Base-by-base conservation (phyloP, 257 asterid genomes). In the Dorcoceras hygrometricum region DNA sequence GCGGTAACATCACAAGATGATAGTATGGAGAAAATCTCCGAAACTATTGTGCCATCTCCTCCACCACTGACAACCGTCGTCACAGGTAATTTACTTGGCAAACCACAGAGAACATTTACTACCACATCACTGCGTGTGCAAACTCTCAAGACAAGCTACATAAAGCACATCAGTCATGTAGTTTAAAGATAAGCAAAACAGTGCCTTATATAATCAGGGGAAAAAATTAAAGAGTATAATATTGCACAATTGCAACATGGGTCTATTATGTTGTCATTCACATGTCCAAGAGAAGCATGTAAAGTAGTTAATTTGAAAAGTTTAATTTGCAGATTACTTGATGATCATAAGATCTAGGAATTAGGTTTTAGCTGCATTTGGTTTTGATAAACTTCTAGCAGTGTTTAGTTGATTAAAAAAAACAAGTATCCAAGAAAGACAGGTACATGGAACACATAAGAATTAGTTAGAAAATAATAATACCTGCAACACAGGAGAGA, bases 41-140 rank as follows among this genome's bases (percentile, higher is more conserved):
- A 90, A 73, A 89, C 73, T 66, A 94, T 85, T 63, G 98, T 90
- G 66, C 96, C 98, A 39, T 94, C 99, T 65, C 95, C 99, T 76
- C 96, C 96, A 22, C 96, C 99, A 74, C 93, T 90, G 65, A 94
- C 96, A 67, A 90, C 86, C 16, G 98, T 88, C 46, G 87, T 77
- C 63, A 73, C 86, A 11, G 99, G 98, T 67, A 90, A 82, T 77
- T 95, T 90, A 81, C 85, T 87, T 34, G 98, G 96, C 58, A 94
- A 75, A 54, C 99, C 96, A 74, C 99, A 94, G 19, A 94, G 86
- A 65, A 94, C 79, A 79, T 76, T 83, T 28, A 84, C 80, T 63
- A 84, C 78, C 61, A 78, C 77, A 66, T 87, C 90, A 71, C 80
- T 81, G 57, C 79, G 90, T 81, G 83, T 60, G 84, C 96, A 89